Percentiles rank a stretch among this genome's conserved stretches.
phyloP scores from a whole-genome alignment of 805 yeast species.

The Clavispora carvajalis region DNA sequence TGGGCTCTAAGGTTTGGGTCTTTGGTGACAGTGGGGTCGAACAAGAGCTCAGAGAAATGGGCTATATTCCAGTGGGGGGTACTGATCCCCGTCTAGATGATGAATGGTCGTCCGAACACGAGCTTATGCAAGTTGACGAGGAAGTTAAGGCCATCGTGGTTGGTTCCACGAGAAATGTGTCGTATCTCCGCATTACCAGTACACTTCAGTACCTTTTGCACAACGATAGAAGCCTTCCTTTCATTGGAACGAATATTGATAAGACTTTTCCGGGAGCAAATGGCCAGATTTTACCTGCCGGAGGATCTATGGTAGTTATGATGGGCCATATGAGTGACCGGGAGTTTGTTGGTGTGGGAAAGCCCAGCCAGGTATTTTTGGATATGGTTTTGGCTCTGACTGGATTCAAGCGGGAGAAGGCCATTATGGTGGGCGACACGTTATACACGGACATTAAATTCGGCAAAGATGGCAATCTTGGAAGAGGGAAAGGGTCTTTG shows the following conservation, averaged over 20 bases:
- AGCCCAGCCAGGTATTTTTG: conserved; percentile 30
- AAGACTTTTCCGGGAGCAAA: conserved; percentile 35
- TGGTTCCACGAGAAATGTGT: conserved; percentile 34
- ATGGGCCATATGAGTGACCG: conserved; percentile 33
- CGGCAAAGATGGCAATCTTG: conserved; percentile 36
- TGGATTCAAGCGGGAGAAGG: conserved; percentile 22
- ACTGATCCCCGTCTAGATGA: conserved; percentile 22
- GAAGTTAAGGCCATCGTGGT: conserved; percentile 38
- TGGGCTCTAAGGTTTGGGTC: conserved; percentile 35
- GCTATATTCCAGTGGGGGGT: conserved; percentile 34
- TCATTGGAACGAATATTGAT: conserved; percentile 39
- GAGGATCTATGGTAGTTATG: conserved; percentile 35
- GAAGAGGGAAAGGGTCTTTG: conserved; percentile 24
- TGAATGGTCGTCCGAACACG: conserved; percentile 21
- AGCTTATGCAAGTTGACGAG: conserved; percentile 27
- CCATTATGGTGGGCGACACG: conserved; percentile 40
- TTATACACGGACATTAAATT: conserved; percentile 39
- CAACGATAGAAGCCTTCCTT: conserved; percentile 27
- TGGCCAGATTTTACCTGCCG: conserved; percentile 36
- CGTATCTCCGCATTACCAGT: conserved; percentile 32
- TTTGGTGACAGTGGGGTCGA: conserved; percentile 37
- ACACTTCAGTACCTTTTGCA: conserved; percentile 34
- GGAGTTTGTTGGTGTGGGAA: conserved; percentile 33
- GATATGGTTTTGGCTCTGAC: conserved; percentile 24
- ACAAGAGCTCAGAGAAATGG: conserved; percentile 26